Base-by-base conservation (phyloP, 2,329 filamentous ascomycete genomes). In the Aspergillus sp. region DNA sequence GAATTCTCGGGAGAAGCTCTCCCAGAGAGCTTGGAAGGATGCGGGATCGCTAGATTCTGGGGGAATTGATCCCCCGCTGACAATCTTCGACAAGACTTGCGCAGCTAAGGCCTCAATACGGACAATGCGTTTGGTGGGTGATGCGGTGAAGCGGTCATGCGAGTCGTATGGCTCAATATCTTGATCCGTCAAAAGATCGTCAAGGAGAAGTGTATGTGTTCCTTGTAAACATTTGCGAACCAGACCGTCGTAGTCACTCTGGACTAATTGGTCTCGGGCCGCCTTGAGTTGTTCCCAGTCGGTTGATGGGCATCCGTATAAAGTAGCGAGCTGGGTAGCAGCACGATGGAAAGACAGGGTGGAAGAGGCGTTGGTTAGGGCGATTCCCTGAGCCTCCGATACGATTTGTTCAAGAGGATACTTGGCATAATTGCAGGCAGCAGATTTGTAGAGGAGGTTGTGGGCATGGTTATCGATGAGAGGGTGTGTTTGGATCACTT, bases 101-200 rank as follows among this genome's bases (percentile, higher is more conserved):
- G 86, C 84, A 0, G 89, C 90, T 2, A 93, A 69, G 1, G 85
- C 82, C 73, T 96, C 91, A 61, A 96, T 89, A 8, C 90, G 83
- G 17, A 93, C 86, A 54, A 96, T 91, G 24, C 89, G 84, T 72
- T 86, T 89, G 65, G 85, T 89, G 7, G 81, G 77, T 53, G 83
- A 84, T 19, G 79, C 77, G 0, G 87, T 87, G 62, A 89, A 89
- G 20, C 80, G 75, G 68, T 89, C 82, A 68, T 91, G 87, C 83
- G 86, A 89, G 5, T 76, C 68, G 64, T 85, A 89, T 0, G 79
- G 70, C 63, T 89, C 82, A 2, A 85, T 82, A 7, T 82, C 80
- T 2, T 77, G 76, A 13, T 79, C 76, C 52, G 83, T 81, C 7
- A 93, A 75, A 0, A 90, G 88, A 72, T 95, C 90, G 64, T 95